Evolutionary conservation across 352 stramenopile species (phyloP), one percentile per base, ranked within the genome.

Genomic region (Phytopythium boreale): DNA sequence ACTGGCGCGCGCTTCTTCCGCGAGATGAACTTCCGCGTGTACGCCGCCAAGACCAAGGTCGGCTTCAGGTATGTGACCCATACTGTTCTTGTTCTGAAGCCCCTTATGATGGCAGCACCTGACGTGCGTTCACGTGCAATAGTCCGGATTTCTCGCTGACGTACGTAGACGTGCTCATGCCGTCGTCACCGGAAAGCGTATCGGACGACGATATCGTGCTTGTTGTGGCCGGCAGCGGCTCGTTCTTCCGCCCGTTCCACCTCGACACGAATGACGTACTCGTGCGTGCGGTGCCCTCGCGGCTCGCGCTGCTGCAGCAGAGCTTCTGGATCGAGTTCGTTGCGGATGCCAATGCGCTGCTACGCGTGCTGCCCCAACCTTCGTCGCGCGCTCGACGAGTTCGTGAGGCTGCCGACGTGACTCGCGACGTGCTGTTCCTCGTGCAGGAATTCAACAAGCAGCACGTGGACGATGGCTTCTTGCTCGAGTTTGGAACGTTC

Each of bases 271-370:
- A 94, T 67, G 87, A 96, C 53, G 84, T 89, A 15, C 71, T 90
- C 39, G 77, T 96, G 14, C 85, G 87, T 6, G 81, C 84, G 2
- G 80, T 94, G 27, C 85, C 87, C 20, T 81, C 79, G 12, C 77
- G 75, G 2, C 68, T 96, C 10, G 72, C 85, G 53, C 66, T 94
- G 12, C 56, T 96, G 36, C 75, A 93, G 26, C 82, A 96, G 50
- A 74, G 79, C 50, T 92, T 92, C 53, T 96, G 87, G 87, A 90
- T 94, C 63, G 80, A 93, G 52, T 94, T 93, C 63, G 72, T 93
- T 17, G 85, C 80, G 4, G 80, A 84, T 3, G 65, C 89, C 15
- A 94, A 96, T 63, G 39, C 24, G 39, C 56, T 62, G 27, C 56
- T 62, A 4, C 56, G 56, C 17, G 39, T 62, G 11, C 50, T 95